Percentiles rank a stretch among this genome's conserved stretches.
Evolutionary conservation across 2,329 filamentous ascomycete species (phyloP).

Genomic region (Huntiella omanensis): DNA sequence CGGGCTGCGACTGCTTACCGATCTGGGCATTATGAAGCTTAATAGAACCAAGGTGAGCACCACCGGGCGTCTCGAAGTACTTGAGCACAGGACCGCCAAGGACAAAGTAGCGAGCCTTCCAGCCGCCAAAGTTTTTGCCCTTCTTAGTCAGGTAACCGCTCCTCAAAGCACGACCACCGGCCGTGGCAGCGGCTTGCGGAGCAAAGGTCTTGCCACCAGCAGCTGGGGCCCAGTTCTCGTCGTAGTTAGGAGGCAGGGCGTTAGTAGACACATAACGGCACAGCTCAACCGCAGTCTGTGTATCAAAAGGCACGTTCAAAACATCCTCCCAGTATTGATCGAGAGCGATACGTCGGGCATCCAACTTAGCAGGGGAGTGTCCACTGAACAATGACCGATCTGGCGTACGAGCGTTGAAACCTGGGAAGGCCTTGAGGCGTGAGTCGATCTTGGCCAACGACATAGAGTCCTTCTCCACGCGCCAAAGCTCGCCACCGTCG

Average conservation of each 20-base stretch:
- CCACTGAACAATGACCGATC: slow-evolving; percentile 77
- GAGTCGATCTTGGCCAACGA: slow-evolving; percentile 70
- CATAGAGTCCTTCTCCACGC: slow-evolving; percentile 76
- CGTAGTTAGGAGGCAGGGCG: slow-evolving; percentile 40
- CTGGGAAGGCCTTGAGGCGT: slow-evolving; percentile 49
- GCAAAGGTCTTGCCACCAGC: slow-evolving; percentile 22
- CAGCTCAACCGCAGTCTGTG: slow-evolving; percentile 55
- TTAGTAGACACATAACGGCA: slow-evolving; percentile 71
- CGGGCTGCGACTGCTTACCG: slow-evolving; percentile 52
- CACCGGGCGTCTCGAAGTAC: slow-evolving; percentile 84
- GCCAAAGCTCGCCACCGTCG: slow-evolving; percentile 67
- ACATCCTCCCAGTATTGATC: slow-evolving; percentile 74
- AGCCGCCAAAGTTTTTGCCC: slow-evolving; percentile 96
- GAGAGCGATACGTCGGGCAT: slow-evolving; percentile 63
- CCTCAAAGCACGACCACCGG: slow-evolving; percentile 50
- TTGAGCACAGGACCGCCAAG: slow-evolving; percentile 47
- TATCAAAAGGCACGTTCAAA: slow-evolving; percentile 65
- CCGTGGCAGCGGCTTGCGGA: slow-evolving; percentile 20
- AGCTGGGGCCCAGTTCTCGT: slow-evolving; percentile 27
- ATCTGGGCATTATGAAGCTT: slow-evolving; percentile 84
- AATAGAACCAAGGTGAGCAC: slow-evolving; percentile 80
- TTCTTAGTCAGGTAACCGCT: slow-evolving; percentile 90
- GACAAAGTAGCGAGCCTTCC: slow-evolving; percentile 65
- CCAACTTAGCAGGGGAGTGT: slow-evolving; percentile 82
- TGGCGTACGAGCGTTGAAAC: slow-evolving; percentile 58